These are phyloP conservation scores for Magnusiomyces tetraspermus DNA, from an alignment of 1,139 yeast genomes.

Conservation along the genomic window DNA sequence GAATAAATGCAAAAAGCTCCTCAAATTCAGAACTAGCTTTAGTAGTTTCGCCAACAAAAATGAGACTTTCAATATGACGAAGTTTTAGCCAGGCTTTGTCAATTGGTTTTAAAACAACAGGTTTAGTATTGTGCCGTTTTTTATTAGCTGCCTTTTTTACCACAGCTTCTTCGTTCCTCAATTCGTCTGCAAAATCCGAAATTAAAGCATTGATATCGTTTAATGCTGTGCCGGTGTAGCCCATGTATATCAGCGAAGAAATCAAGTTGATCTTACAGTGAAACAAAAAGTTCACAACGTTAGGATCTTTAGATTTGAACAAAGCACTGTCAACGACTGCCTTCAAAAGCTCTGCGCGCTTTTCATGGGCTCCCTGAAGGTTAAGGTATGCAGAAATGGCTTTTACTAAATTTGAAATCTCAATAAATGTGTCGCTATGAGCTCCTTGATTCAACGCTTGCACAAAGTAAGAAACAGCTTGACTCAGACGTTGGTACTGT, in stretches of 20 bases:
- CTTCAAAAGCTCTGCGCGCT: slow-evolving; percentile 16
- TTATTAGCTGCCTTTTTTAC: no score
- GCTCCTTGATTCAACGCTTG: slow-evolving; percentile 8
- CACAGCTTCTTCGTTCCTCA: neutral
- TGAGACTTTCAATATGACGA: slow-evolving; percentile 15
- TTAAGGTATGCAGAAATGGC: slow-evolving; percentile 16
- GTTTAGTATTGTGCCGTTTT: neutral
- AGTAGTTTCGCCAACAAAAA: slow-evolving; percentile 11
- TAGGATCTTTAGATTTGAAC: slow-evolving; percentile 4
- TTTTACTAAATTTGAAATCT: slow-evolving; percentile 9
- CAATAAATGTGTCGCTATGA: slow-evolving; percentile 2
- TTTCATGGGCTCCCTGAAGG: slow-evolving; percentile 20
- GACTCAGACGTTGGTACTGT: slow-evolving; percentile 12
- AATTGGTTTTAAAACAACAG: slow-evolving; percentile 2
- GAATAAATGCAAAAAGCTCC: slow-evolving; percentile 13
- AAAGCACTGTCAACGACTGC: slow-evolving; percentile 8
- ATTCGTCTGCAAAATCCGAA: slow-evolving; percentile 1
- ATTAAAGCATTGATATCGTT: slow-evolving; percentile 8
- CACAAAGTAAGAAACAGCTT: slow-evolving; percentile 10
- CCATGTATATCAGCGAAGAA: slow-evolving; percentile 14
- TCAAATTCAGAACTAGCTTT: slow-evolving; percentile 12
- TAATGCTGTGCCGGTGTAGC: slow-evolving; percentile 18
- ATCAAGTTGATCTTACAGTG: slow-evolving; percentile 10
- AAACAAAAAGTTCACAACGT: slow-evolving; percentile 8
- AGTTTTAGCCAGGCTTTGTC: slow-evolving; percentile 13